phyloP scores from a whole-genome alignment of 2,329 filamentous ascomycete species.

The Phialophora macrospora region DNA sequence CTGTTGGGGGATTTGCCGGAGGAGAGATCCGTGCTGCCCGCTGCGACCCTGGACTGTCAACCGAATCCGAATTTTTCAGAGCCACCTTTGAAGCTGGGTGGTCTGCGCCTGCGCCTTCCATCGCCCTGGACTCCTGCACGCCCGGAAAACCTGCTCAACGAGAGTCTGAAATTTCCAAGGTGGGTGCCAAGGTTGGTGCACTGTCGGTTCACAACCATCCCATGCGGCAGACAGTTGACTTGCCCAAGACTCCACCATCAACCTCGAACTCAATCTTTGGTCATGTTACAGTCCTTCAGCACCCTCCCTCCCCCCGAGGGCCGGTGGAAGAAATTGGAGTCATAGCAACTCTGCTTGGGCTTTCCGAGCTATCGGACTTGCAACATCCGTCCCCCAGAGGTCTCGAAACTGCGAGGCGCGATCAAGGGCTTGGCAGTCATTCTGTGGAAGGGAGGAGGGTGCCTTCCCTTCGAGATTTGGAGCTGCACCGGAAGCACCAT shows the following conservation, averaged over 20 bases:
- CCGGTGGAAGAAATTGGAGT: background rate
- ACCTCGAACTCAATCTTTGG: background rate
- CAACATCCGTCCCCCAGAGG: background rate
- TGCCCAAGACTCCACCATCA: background rate
- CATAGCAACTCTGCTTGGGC: background rate
- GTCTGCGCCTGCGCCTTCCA: too few species aligned
- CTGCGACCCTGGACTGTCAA: background rate
- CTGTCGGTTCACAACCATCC: background rate
- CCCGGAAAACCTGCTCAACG: background rate
- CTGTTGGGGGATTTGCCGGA: background rate
- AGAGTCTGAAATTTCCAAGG: background rate
- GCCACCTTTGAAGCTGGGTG: background rate
- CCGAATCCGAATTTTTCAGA: too few species aligned
- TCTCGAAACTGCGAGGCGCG: too few species aligned
- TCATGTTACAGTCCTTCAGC: background rate
- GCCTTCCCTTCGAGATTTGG: background rate
- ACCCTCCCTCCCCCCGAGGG: background rate
- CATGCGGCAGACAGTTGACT: background rate
- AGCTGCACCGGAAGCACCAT: background rate
- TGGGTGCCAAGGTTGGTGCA: background rate
- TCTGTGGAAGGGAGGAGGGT: background rate
- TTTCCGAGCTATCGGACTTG: background rate
- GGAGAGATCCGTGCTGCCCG: background rate
- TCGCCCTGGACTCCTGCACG: background rate
- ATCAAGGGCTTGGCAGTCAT: background rate